These are phyloP conservation scores for Friedmanniomyces endolithicus DNA, from an alignment of 495 filamentous ascomycete genomes.

Conservation along the genomic window DNA sequence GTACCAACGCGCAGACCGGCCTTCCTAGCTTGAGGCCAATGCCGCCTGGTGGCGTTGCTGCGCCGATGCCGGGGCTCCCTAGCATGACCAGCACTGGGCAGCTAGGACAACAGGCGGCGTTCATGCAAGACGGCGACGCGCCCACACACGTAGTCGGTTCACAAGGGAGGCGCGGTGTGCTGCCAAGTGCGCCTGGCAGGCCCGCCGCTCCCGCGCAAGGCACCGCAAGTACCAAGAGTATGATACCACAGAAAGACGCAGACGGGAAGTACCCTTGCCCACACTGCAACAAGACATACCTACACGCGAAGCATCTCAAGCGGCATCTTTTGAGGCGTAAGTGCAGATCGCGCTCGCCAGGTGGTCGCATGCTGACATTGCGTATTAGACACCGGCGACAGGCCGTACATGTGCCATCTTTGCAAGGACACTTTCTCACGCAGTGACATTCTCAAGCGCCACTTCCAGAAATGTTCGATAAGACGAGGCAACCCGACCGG, in stretches of 20 bases:
- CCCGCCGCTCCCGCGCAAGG: conserved; percentile 54
- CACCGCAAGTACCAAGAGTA: conserved; percentile 43
- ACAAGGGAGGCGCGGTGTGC: conserved; percentile 75
- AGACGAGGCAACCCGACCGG: conserved; percentile 89
- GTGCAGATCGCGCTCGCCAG: conserved; percentile 29
- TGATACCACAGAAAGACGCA: conserved; percentile 80
- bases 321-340: conserved; percentile 88
- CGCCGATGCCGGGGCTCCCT: conserved; percentile 36
- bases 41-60: conserved; percentile 35
- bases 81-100: conserved; percentile 13
- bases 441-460: conserved; percentile 94
- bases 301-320: conserved; percentile 95
- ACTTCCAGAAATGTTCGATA: conserved; percentile 96
- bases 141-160: conserved; percentile 87
- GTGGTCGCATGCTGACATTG: conserved; percentile 18
- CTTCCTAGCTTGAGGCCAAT: conserved; percentile 36
- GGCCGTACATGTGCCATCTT: conserved; percentile 91
- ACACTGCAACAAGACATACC: conserved; percentile 93
- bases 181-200: conserved; percentile 79
- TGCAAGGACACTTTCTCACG: conserved; percentile 98
- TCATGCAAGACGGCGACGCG: conserved; percentile 38
- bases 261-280: conserved; percentile 96
- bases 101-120: conserved; percentile 31
- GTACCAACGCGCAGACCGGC: conserved; percentile 19
- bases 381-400: conserved; percentile 84